These are phyloP conservation scores for Cyberlindnera subsufficiens DNA, from an alignment of 805 yeast genomes.

Conservation along the genomic window DNA sequence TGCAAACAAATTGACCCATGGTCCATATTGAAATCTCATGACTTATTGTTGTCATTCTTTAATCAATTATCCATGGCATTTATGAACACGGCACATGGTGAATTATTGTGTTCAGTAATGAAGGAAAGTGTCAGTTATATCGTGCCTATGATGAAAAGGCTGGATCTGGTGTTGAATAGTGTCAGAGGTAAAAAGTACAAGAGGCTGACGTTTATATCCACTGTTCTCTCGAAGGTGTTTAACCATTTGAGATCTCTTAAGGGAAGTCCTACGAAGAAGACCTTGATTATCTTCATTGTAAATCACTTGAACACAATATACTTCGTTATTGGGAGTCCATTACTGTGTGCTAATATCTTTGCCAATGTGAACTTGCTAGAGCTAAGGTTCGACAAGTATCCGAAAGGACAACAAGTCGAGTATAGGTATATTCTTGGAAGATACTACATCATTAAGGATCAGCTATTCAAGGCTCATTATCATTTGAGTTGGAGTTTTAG, in stretches of 20 bases:
- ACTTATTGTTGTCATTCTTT: slow-evolving; percentile 40
- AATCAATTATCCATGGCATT: slow-evolving; percentile 45
- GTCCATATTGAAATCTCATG: slow-evolving; percentile 50
- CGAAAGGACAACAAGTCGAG: slow-evolving; percentile 39
- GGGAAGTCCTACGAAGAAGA: slow-evolving; percentile 32
- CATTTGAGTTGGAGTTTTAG: slow-evolving; percentile 41
- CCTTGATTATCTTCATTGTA: slow-evolving; percentile 43
- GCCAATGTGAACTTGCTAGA: slow-evolving; percentile 49
- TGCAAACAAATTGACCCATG: slow-evolving; percentile 49
- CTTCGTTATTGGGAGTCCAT: slow-evolving; percentile 46
- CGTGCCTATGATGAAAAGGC: slow-evolving; percentile 39
- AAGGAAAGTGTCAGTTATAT: slow-evolving; percentile 33
- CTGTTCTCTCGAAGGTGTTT: slow-evolving; percentile 21
- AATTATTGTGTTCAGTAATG: slow-evolving; percentile 31
- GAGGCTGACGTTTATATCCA: slow-evolving; percentile 23
- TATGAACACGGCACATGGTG: slow-evolving; percentile 35
- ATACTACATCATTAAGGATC: slow-evolving; percentile 48
- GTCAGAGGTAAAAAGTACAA: slow-evolving; percentile 38
- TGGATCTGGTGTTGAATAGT: slow-evolving; percentile 36
- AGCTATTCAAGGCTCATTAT: slow-evolving; percentile 37
- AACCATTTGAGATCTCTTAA: slow-evolving; percentile 26
- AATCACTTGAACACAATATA: slow-evolving; percentile 45
- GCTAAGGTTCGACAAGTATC: slow-evolving; percentile 35
- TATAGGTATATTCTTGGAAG: slow-evolving; percentile 50
- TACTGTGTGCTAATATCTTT: slow-evolving; percentile 55